Percentiles rank a stretch among this genome's conserved stretches.
These are phyloP conservation scores for Massarina eburnea DNA, from an alignment of 2,329 filamentous ascomycete species.

Conservation along the genomic window DNA sequence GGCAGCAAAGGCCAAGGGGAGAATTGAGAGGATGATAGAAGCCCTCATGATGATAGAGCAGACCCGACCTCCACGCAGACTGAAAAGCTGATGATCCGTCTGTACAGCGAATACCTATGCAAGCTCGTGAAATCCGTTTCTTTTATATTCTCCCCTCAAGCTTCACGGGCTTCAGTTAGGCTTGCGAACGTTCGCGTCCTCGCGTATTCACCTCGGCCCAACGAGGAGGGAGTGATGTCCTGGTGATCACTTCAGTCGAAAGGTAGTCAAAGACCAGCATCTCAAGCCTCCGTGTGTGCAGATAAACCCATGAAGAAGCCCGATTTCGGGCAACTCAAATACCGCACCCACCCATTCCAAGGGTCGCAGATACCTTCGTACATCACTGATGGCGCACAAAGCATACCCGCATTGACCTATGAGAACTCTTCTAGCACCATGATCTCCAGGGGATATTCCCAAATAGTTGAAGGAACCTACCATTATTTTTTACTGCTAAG, in stretches of 20 bases:
- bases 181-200: conserved; percentile 5
- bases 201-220: conserved; percentile 18
- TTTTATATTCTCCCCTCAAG: conserved; percentile 6
- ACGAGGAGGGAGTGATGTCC: conserved; percentile 4
- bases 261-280: conserved; percentile 4
- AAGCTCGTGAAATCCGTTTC: not conserved
- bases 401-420: conserved; percentile 8
- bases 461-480: not conserved
- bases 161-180: conserved; percentile 23
- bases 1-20: conserved; percentile 34
- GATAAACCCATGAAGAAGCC: conserved; percentile 15
- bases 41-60: conserved; percentile 30
- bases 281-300: conserved; percentile 20
- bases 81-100: not conserved
- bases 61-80: not conserved
- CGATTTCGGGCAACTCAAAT: too few relatives aligned
- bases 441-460: conserved; percentile 11
- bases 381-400: not conserved
- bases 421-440: not conserved
- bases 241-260: conserved; percentile 14
- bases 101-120: conserved; percentile 1
- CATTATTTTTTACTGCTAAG: not conserved
- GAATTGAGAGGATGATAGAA: conserved; percentile 18
- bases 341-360: too few relatives aligned
- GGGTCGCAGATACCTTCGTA: too few relatives aligned